A percentile compares a stretch with the other conserved stretches of the same genome.
Conservation (phyloP, 179 eudicot genomes). For the Spergularia azorica region DNA sequence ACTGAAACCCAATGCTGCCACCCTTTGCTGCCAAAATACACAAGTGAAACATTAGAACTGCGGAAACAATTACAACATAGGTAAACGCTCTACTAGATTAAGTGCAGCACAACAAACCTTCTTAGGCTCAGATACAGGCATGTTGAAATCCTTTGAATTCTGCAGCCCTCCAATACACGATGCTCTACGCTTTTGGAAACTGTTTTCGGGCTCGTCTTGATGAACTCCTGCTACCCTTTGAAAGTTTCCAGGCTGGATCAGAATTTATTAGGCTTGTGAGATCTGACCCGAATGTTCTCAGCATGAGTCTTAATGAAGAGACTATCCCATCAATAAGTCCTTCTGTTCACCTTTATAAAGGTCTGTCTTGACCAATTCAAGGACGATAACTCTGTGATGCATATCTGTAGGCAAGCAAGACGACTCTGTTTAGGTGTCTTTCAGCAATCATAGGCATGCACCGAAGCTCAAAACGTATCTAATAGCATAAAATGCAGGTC, state of each 20-base stretch:
- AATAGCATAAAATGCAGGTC: neutral
- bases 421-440: neutral
- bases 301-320: constrained; percentile 33
- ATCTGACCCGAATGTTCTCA: constrained; percentile 30
- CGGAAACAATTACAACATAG: neutral
- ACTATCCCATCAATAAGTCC: constrained; percentile 26
- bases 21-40: constrained; percentile 47
- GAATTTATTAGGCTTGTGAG: constrained; percentile 33
- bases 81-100: neutral
- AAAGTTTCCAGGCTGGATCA: constrained; percentile 46
- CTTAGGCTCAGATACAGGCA: constrained; percentile 50
- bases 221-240: constrained; percentile 46
- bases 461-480: neutral
- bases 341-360: constrained; percentile 18
- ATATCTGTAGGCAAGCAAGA: constrained; percentile 17
- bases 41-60: constrained; percentile 1
- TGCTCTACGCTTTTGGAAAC: constrained; percentile 12
- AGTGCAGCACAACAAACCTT: constrained; percentile 37
- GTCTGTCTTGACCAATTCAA: neutral
- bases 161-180: too few species aligned
- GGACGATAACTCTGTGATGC: neutral
- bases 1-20: constrained; percentile 43
- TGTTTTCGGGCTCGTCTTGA: constrained; percentile 40
- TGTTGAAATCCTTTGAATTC: constrained; percentile 1
- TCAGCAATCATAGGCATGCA: neutral